Percentiles rank a stretch among this genome's conserved stretches.
These are phyloP conservation scores for Chytriomyces confervae DNA, from an alignment of 192 early-diverging fungal genomes.

Conservation along the genomic window DNA sequence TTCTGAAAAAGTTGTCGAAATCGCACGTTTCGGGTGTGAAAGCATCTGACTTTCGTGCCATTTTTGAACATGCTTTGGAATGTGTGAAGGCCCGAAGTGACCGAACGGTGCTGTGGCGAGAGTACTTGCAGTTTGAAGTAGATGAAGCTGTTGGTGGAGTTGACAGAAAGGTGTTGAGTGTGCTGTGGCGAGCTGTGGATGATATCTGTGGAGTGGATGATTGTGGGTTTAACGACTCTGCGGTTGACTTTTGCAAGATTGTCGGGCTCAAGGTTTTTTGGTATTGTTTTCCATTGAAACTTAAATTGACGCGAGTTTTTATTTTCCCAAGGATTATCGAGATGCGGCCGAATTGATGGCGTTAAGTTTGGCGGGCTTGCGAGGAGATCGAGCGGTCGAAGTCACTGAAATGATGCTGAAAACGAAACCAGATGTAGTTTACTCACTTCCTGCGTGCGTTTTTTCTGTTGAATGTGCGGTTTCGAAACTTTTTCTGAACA, in stretches of 20 bases:
- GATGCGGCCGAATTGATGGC: not conserved
- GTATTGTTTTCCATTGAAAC: not conserved
- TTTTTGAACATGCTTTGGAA: constrained; percentile 17
- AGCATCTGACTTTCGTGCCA: not conserved
- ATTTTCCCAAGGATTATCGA: constrained; percentile 8
- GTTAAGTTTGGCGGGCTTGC: not conserved
- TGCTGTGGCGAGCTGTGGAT: constrained; percentile 18
- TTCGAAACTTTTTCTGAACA: not conserved
- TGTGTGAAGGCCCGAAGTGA: not conserved
- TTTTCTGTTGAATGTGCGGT: not conserved
- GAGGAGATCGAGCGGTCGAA: not conserved
- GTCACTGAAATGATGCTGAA: constrained; percentile 16
- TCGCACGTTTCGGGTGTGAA: not conserved
- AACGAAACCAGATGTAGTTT: not conserved
- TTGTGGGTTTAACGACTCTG: not conserved
- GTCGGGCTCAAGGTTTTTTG: not conserved
- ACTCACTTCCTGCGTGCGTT: not conserved
- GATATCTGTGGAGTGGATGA: not conserved
- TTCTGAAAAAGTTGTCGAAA: constrained; percentile 1
- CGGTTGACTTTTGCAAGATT: not conserved
- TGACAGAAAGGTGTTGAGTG: not conserved
- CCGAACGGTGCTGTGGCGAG: constrained; percentile 16
- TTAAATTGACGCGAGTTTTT: not conserved
- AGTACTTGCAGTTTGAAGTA: constrained; percentile 9
- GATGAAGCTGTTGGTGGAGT: not conserved